Evolutionary conservation across 139 green algal species (phyloP).

Genomic region (Trebouxia sp.): DNA sequence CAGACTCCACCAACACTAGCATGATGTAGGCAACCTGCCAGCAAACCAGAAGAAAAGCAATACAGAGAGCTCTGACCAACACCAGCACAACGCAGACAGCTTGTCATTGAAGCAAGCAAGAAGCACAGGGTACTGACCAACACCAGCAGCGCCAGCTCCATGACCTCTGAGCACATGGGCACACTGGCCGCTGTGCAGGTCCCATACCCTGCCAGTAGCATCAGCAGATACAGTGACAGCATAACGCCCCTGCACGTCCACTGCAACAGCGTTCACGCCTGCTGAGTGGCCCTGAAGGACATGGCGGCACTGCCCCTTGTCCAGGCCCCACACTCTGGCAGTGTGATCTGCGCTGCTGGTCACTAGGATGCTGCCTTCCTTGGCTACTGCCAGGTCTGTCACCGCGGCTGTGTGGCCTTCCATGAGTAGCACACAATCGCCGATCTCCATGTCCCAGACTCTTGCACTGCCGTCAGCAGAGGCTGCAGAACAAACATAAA

Average conservation of each 20-base stretch:
- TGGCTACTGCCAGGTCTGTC: constrained; percentile 43
- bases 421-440: constrained; percentile 80
- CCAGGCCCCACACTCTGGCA: constrained; percentile 54
- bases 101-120: too few species aligned
- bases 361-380: constrained; percentile 50
- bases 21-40: too few species aligned
- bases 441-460: constrained; percentile 85
- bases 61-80: too few species aligned
- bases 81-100: too few species aligned
- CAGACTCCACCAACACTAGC: not conserved
- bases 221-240: constrained; percentile 64
- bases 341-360: constrained; percentile 48
- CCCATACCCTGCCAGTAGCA: constrained; percentile 64
- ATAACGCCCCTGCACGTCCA: constrained; percentile 62
- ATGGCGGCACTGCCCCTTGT: constrained; percentile 46
- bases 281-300: constrained; percentile 47
- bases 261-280: constrained; percentile 55
- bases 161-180: constrained; percentile 47
- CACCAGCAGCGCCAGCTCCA: not conserved
- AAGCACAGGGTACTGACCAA: too few species aligned
- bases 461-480: constrained; percentile 65
- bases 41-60: too few species aligned
- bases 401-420: constrained; percentile 43
- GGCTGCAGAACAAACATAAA: constrained; percentile 30
- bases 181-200: constrained; percentile 51